A percentile compares a stretch with the other conserved stretches of the same genome.
Evolutionary conservation across 495 filamentous ascomycete species (phyloP).

Genomic region (Trichocladium antarcticum): DNA sequence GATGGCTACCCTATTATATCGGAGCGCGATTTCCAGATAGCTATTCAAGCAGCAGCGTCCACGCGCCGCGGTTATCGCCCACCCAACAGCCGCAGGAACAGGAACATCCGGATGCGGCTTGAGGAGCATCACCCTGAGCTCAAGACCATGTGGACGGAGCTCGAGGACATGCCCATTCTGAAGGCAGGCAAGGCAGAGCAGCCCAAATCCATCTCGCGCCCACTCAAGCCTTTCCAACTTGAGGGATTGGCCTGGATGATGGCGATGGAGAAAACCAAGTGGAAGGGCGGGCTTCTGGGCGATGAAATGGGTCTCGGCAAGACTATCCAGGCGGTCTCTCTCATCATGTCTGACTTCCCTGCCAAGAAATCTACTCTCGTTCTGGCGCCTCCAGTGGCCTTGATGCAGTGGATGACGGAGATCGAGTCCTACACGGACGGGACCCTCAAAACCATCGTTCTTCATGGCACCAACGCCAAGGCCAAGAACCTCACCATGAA

Average conservation of each 20-base stretch:
- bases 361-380: slow-evolving; percentile 73
- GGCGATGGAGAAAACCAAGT: slow-evolving; percentile 71
- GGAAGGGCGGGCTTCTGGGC: slow-evolving; percentile 79
- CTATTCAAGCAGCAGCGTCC: slow-evolving; percentile 6
- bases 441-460: slow-evolving; percentile 76
- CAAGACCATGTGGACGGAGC: slow-evolving; percentile 68
- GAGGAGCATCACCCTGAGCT: slow-evolving; percentile 68
- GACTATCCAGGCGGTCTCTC: slow-evolving; percentile 91
- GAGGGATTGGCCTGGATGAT: slow-evolving; percentile 92
- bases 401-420: slow-evolving; percentile 96
- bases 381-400: slow-evolving; percentile 82
- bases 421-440: slow-evolving; percentile 85
- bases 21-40: background rate
- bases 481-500: slow-evolving; percentile 60
- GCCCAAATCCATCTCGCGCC: slow-evolving; percentile 64
- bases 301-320: slow-evolving; percentile 99
- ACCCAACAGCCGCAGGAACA: slow-evolving; percentile 17
- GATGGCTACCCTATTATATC: no score
- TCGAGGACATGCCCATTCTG: slow-evolving; percentile 56
- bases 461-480: slow-evolving; percentile 76
- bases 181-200: slow-evolving; percentile 57
- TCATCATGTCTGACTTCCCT: slow-evolving; percentile 95
- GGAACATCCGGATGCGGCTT: slow-evolving; percentile 32
- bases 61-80: slow-evolving; percentile 23
- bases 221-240: slow-evolving; percentile 82